These are phyloP conservation scores for Botrytis fabae DNA, from an alignment of 2,329 filamentous ascomycete genomes.

Conservation along the genomic window DNA sequence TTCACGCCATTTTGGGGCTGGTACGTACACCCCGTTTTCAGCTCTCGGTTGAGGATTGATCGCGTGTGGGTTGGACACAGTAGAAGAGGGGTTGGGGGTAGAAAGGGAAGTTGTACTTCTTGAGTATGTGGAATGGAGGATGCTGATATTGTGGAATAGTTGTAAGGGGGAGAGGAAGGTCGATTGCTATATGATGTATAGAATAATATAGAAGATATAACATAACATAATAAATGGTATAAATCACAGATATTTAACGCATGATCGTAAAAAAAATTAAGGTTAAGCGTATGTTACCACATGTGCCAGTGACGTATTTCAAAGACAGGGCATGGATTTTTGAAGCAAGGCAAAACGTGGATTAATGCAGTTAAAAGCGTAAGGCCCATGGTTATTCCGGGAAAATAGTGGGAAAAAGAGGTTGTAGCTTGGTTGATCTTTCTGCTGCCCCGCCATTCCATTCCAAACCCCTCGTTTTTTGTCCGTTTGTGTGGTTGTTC, in stretches of 20 bases:
- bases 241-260: too few species aligned
- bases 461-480: neutral
- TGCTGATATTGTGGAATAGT: neutral
- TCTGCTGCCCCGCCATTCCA: neutral
- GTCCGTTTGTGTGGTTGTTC: too few species aligned
- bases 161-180: accelerated
- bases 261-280: neutral
- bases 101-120: neutral
- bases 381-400: neutral
- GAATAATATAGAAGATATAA: neutral
- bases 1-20: neutral
- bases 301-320: neutral
- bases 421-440: neutral
- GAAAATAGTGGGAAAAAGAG: neutral
- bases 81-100: too few species aligned
- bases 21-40: neutral
- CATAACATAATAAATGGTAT: neutral
- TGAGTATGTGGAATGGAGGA: neutral
- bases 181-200: neutral
- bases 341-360: neutral
- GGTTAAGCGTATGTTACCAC: neutral
- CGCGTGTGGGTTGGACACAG: neutral
- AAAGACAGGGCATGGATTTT: neutral
- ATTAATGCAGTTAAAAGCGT: too few species aligned
- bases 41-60: neutral